Evolutionary conservation across 441 rosid genomes (phyloP).

Genomic region (Populus hybrid): DNA sequence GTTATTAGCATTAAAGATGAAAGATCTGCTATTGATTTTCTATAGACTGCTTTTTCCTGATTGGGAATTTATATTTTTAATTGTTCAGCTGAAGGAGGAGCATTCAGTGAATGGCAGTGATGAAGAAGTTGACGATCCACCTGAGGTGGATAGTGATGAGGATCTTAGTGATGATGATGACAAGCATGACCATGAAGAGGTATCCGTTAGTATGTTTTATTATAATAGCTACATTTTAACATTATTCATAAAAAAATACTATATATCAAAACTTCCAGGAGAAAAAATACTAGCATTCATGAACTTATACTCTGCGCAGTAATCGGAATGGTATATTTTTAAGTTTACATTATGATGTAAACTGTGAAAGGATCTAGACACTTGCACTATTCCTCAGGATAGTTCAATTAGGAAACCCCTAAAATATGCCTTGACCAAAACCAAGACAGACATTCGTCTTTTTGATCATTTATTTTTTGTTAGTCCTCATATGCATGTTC

Average conservation of each 20-base stretch:
- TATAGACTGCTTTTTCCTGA: not conserved
- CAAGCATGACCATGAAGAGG: constrained; percentile 68
- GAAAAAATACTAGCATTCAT: not conserved
- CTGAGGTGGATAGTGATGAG: constrained; percentile 78
- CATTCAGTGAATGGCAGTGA: constrained; percentile 91
- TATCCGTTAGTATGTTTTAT: constrained; percentile 11
- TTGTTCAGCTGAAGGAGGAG: constrained; percentile 71
- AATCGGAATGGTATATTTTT: not conserved
- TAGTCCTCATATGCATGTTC: not conserved
- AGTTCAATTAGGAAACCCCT: not conserved
- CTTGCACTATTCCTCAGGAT: not conserved
- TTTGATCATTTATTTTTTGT: not conserved
- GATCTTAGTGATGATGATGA: constrained; percentile 74
- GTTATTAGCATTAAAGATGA: not conserved
- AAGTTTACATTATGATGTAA: too few relatives aligned
- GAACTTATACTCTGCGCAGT: not conserved
- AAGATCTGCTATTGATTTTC: not conserved
- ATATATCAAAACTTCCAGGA: not conserved
- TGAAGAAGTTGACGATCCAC: constrained; percentile 88
- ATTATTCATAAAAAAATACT: not conserved
- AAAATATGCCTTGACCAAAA: not conserved
- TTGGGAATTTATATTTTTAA: not conserved
- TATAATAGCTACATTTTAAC: not conserved
- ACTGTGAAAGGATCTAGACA: not conserved
- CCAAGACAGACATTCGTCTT: not conserved